Base-by-base conservation (phyloP, 208 protist species). In the Acanthamoeba royreba region DNA sequence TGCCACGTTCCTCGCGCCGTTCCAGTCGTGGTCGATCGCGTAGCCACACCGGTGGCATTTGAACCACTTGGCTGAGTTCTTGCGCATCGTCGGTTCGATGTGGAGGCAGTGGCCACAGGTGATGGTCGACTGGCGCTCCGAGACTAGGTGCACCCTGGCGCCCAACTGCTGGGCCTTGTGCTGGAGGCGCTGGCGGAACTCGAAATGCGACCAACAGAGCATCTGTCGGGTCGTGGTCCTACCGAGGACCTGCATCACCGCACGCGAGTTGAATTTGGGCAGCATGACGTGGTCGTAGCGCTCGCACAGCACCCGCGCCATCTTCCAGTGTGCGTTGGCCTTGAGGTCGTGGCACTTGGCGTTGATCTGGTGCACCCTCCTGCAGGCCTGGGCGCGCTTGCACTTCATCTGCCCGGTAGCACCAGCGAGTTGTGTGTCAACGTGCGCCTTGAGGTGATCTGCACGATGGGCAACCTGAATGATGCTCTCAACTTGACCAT, bases 31-130 rank as follows among this genome's bases (percentile, higher is more conserved):
- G 38, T 88, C 79, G n/a, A 53, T 40, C 79, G 1, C 46, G 33
- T 33, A 88, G 79, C 45, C 79, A 88, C 79, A 88, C 79, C 79
- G 5, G 52, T 42, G 79, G 35, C 79, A 88, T 61, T 49, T 46
- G 1, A 88, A 88, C 43, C 79, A 47, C 46, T 88, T 88, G 22
- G 79, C 40, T 17, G 0, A 43, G n/a, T n/a, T n/a, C n/a, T n/a
- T n/a, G n/a, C n/a, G n/a, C n/a, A n/a, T n/a, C n/a, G n/a, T n/a
- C 25, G 17, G 5, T 35, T 87, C 40, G 0, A 87, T 52, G n/a
- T 38, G 31, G 77, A 87, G 43, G 77, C 77, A 87, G 13, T 4
- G 33, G 42, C 5, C 47, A 58, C 77, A 87, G 19, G 0, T 87
- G 43, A 87, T 87, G 45, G 40, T 58, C 28, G 40, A 40, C 77